These are phyloP conservation scores for Neoscytalidium dimidiatum DNA, from an alignment of 2,329 filamentous ascomycete species.

Conservation along the genomic window DNA sequence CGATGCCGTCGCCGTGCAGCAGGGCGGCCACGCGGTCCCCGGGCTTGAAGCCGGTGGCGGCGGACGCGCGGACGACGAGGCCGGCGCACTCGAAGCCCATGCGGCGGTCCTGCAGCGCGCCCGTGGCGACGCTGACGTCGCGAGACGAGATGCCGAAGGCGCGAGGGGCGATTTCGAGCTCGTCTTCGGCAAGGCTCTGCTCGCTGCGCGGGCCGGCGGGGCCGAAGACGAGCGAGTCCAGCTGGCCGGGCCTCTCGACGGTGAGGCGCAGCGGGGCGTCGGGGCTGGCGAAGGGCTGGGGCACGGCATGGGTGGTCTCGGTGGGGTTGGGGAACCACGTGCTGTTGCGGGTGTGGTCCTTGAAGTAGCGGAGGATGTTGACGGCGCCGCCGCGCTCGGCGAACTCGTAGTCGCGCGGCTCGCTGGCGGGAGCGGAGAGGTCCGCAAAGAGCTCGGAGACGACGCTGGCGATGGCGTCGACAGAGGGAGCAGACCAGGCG, in stretches of 20 bases:
- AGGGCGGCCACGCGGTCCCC: conserved; percentile 20
- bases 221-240: not conserved
- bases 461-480: not conserved
- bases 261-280: not conserved
- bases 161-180: conserved; percentile 22
- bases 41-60: not conserved
- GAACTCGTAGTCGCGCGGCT: not conserved
- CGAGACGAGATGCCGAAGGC: conserved; percentile 14
- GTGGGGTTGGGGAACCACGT: not conserved
- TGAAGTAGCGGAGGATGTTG: not conserved
- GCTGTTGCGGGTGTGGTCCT: not conserved
- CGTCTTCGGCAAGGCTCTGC: not conserved
- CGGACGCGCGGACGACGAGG: conserved; percentile 22
- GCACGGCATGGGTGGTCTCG: not conserved
- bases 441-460: not conserved
- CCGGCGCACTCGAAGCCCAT: conserved; percentile 24
- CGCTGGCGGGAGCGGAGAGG: not conserved
- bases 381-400: not conserved
- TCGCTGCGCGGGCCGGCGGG: not conserved
- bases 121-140: conserved; percentile 22
- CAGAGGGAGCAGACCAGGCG: not conserved
- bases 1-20: not conserved
- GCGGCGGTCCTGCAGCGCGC: conserved; percentile 22
- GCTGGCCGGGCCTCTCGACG: not conserved
- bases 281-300: not conserved